Evolutionary conservation across 2,329 filamentous ascomycete genomes (phyloP), one percentile per base, ranked within the genome.

Genomic region (Ascochyta fabae): DNA sequence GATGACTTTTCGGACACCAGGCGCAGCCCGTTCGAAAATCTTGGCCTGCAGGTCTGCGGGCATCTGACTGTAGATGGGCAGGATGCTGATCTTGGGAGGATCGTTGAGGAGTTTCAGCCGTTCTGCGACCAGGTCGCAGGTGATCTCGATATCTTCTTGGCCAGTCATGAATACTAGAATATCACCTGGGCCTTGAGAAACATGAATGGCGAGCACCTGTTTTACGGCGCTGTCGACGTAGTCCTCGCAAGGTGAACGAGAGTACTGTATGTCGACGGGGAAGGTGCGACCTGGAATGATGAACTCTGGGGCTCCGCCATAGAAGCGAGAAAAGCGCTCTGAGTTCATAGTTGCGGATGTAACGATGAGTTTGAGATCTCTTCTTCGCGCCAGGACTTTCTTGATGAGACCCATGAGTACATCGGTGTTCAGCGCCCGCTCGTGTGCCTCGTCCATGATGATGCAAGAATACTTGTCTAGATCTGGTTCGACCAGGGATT

Each of bases 1-100:
- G 61, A 99, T 96, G 68, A 96, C 96, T 74, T 99, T 99, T 55
- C 95, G 88, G 4, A 96, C 93, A 1, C 95, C 95, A 0, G 93
- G 89, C 2, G 91, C 82, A 2, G 96, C 95, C 62, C 88, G 87
- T 71, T 99, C 94, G 68, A 99, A 99, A 62, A 99, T 99, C 77
- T 96, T 98, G 56, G 95, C 92, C 76, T 99, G 96, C 33, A 99
- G 80, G 75, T 99, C 96, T 31, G 95, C 95, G 2, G 95, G 96
- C 95, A 99, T 97, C 76, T 99, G 95, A 83, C 92, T 97, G 85
- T 99, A 99, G 51, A 99, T 98, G 0, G 96, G 96, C 26, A 99
- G 78, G 50, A 99, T 96, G 72, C 91, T 94, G 55, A 99, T 85
- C 72, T 96, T 94, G 1, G 95, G 93, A 0, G 95, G 94, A 68